Evolutionary conservation across 2,329 filamentous ascomycete species (phyloP).

Genomic region (Xylaria polymorpha): DNA sequence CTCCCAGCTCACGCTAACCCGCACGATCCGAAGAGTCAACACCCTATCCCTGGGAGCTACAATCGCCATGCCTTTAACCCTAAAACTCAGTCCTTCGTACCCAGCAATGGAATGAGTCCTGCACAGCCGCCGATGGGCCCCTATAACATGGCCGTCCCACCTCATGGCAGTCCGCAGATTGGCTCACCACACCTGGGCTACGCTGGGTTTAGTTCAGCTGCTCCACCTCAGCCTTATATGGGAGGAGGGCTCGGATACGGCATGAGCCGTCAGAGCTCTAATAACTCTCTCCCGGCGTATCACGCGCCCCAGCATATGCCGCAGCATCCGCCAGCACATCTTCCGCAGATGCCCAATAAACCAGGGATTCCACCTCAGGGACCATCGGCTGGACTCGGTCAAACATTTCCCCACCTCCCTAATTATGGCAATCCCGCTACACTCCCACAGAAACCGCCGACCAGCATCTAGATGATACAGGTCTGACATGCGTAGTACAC

Average conservation of each 20-base stretch:
- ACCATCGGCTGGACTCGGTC: slow-evolving; percentile 49
- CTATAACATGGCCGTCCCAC: slow-evolving; percentile 59
- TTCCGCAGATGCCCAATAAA: slow-evolving; percentile 61
- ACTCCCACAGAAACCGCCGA: slow-evolving; percentile 68
- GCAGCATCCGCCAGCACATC: slow-evolving; percentile 55
- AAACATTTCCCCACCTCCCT: slow-evolving; percentile 65
- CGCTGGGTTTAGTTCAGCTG: slow-evolving; percentile 59
- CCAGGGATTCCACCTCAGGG: slow-evolving; percentile 56
- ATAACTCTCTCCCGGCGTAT: slow-evolving; percentile 64
- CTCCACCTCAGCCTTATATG: slow-evolving; percentile 60
- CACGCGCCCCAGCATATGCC: slow-evolving; percentile 55
- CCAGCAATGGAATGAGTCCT: slow-evolving; percentile 65
- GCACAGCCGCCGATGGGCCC: slow-evolving; percentile 61
- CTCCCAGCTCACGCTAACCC: slow-evolving; percentile 76
- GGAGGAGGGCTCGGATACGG: slow-evolving; percentile 58
- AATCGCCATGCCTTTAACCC: slow-evolving; percentile 91
- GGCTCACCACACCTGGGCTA: slow-evolving; percentile 64
- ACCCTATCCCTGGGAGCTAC: slow-evolving; percentile 86
- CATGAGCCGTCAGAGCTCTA: slow-evolving; percentile 68
- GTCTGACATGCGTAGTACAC: slow-evolving; percentile 44
- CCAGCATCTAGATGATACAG: slow-evolving; percentile 57
- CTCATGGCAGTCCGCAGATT: slow-evolving; percentile 66
- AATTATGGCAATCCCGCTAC: slow-evolving; percentile 70
- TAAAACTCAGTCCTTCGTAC: slow-evolving; percentile 92
- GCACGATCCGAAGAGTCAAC: slow-evolving; percentile 78